Conservation (phyloP, 1,139 yeast genomes). For the Scheffersomyces lignicola region DNA sequence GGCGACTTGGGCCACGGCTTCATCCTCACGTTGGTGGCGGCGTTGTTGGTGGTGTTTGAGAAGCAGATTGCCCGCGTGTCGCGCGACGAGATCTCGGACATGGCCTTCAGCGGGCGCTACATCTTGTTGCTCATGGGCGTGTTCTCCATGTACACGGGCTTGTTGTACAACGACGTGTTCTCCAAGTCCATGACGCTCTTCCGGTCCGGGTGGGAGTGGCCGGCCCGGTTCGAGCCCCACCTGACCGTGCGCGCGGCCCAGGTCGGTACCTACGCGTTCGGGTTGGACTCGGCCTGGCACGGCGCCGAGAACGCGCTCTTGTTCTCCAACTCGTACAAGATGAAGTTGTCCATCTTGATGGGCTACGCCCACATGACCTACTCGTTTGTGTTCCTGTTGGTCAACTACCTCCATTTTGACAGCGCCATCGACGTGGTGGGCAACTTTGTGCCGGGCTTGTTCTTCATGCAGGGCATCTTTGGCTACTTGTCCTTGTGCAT, state of each 20-base stretch:
- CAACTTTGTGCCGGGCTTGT: constrained; percentile 74
- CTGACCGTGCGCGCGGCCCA: constrained; percentile 55
- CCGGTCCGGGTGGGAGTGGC: constrained; percentile 78
- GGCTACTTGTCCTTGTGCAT: constrained; percentile 74
- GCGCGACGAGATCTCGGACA: constrained; percentile 77
- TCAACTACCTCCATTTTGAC: constrained; percentile 58
- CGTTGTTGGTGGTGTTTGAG: constrained; percentile 60
- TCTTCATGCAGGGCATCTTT: constrained; percentile 82
- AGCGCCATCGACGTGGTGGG: constrained; percentile 70
- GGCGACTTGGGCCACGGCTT: constrained; percentile 86
- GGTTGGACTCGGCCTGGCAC: constrained; percentile 80
- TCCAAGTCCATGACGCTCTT: constrained; percentile 76
- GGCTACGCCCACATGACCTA: constrained; percentile 80
- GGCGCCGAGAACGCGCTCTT: constrained; percentile 75
- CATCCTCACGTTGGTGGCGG: constrained; percentile 60
- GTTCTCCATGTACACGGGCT: constrained; percentile 78
- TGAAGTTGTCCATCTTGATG: constrained; percentile 79
- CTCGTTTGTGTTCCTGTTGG: constrained; percentile 67
- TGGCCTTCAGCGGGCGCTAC: constrained; percentile 79
- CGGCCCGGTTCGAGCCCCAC: constrained; percentile 56
- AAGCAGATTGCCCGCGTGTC: constrained; percentile 57
- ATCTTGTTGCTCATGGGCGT: constrained; percentile 72
- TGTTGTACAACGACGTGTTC: constrained; percentile 73
- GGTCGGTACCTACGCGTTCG: constrained; percentile 63
- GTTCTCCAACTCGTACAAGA: constrained; percentile 76